These are phyloP conservation scores for Penicillium sp. DNA, from an alignment of 2,329 filamentous ascomycete species.

Conservation along the genomic window DNA sequence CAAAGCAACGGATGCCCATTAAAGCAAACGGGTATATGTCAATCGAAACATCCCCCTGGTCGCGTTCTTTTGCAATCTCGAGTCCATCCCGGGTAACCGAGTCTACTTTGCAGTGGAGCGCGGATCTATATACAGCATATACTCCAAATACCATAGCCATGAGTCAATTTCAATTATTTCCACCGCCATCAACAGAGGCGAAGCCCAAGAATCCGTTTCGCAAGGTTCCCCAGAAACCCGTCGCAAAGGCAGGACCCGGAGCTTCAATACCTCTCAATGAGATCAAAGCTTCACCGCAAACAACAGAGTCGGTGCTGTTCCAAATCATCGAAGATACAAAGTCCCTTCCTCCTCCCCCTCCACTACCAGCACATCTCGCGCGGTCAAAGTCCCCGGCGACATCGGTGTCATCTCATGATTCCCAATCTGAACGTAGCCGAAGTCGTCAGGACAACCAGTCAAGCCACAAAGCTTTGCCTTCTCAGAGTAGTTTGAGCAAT, in stretches of 20 bases:
- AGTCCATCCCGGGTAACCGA: slow-evolving; percentile 1
- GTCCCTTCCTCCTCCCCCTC: slow-evolving; percentile 26
- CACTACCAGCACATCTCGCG: slow-evolving; percentile 19
- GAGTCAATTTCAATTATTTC: slow-evolving; percentile 44
- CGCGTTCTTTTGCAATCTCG: slow-evolving; percentile 5
- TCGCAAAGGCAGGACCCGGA: slow-evolving; percentile 19
- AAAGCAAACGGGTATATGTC: slow-evolving; percentile 21
- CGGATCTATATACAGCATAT: slow-evolving; percentile 1
- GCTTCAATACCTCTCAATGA: slow-evolving; percentile 33
- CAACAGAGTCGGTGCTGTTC: slow-evolving; percentile 37
- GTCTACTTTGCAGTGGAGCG: slow-evolving; percentile 1
- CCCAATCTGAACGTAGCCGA: slow-evolving; percentile 15
- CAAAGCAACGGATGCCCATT: background rate
- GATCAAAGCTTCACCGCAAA: slow-evolving; percentile 26
- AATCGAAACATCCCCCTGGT: slow-evolving; percentile 16
- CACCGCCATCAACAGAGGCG: slow-evolving; percentile 33
- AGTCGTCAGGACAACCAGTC: slow-evolving; percentile 13
- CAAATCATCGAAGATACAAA: slow-evolving; percentile 41
- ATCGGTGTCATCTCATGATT: slow-evolving; percentile 10
- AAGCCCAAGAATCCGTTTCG: slow-evolving; percentile 38
- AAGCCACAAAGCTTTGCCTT: slow-evolving; percentile 10
- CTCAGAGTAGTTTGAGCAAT: slow-evolving; percentile 12
- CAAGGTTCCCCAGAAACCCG: slow-evolving; percentile 25
- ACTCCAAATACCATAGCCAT: slow-evolving; percentile 18
- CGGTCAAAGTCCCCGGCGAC: slow-evolving; percentile 17